phyloP scores from a whole-genome alignment of 257 asterid species.

The Solanum rostratum region DNA sequence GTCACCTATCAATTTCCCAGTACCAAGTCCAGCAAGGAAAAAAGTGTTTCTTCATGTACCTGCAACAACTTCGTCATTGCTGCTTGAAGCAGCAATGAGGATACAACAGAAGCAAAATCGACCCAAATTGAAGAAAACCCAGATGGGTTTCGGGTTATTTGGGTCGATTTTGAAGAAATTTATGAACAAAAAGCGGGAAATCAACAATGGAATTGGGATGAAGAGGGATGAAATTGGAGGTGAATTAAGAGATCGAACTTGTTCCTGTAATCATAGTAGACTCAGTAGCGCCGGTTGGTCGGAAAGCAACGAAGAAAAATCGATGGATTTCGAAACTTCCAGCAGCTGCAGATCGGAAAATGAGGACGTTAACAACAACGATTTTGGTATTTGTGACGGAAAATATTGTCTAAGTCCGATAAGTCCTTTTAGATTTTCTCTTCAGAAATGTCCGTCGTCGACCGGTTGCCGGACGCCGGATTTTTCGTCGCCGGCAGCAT shows the following conservation, averaged over 20 bases:
- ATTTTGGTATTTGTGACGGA: constrained; percentile 2
- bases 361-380: background rate
- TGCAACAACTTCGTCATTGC: constrained; percentile 48
- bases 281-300: constrained; percentile 35
- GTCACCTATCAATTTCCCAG: constrained; percentile 37
- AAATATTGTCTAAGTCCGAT: constrained; percentile 17
- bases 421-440: constrained; percentile 25
- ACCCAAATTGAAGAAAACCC: constrained; percentile 11
- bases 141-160: constrained; percentile 40
- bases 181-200: constrained; percentile 27
- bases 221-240: background rate
- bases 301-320: constrained; percentile 28
- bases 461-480: constrained; percentile 51
- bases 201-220: background rate
- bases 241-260: background rate
- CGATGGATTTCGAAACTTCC: constrained; percentile 25
- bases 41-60: constrained; percentile 40
- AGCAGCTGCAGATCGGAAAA: constrained; percentile 16
- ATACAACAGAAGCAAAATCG: constrained; percentile 48
- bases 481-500: constrained; percentile 51
- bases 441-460: constrained; percentile 22
- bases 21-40: background rate
- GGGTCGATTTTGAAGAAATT: constrained; percentile 50
- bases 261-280: constrained; percentile 18
- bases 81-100: constrained; percentile 77